Evolutionary conservation across 805 yeast species (phyloP).

Genomic region (Spathaspora arborariae): DNA sequence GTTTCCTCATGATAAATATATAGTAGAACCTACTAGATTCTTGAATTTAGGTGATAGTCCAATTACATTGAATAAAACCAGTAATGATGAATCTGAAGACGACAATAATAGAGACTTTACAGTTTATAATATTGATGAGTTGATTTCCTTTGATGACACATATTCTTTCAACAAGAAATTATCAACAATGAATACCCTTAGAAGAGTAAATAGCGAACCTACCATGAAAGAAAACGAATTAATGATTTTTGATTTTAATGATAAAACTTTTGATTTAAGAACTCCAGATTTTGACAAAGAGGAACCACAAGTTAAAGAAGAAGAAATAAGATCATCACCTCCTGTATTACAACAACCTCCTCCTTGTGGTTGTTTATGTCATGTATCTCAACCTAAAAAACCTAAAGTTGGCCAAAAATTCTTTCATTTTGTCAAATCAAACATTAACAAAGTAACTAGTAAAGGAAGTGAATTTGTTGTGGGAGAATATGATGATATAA

Average conservation of each 20-base stretch:
- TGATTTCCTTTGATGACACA: neutral
- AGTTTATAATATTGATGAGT: neutral
- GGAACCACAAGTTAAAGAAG: neutral
- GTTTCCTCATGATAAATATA: conserved; percentile 28
- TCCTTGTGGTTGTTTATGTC: conserved; percentile 3
- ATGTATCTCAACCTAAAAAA: neutral
- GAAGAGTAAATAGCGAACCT: neutral
- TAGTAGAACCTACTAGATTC: conserved; percentile 29
- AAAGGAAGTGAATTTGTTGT: conserved; percentile 3
- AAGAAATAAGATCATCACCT: neutral
- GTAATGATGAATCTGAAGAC: neutral
- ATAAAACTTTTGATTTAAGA: neutral
- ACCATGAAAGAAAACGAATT: neutral
- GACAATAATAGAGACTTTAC: neutral
- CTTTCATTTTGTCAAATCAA: conserved; percentile 5
- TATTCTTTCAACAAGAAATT: neutral
- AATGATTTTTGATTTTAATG: neutral
- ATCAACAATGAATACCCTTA: neutral
- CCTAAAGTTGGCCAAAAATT: conserved; percentile 1
- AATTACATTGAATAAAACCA: neutral
- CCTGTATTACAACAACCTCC: neutral
- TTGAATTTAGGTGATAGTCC: conserved; percentile 16
- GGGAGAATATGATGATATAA: neutral
- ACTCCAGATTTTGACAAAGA: neutral
- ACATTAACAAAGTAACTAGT: conserved; percentile 5